Conservation (phyloP, 345 rosid genomes). For the Nasturtium officinale region DNA sequence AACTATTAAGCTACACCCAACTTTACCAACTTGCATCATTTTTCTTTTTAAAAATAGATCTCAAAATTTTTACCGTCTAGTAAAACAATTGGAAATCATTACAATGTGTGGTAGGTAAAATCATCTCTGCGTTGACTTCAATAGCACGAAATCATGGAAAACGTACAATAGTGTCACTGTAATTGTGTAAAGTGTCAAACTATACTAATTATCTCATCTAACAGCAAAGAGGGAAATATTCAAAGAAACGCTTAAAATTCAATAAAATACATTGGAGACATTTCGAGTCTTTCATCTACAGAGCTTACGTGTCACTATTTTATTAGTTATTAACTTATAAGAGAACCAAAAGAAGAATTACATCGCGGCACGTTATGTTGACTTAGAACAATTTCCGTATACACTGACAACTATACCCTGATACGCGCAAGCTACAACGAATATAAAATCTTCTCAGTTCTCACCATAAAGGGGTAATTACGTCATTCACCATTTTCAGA, state of each 20-base stretch:
- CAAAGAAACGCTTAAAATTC: neutral
- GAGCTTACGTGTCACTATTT: neutral
- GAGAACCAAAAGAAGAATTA: neutral
- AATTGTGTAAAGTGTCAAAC: neutral
- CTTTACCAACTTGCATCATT: neutral
- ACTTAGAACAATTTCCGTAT: neutral
- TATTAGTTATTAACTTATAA: neutral
- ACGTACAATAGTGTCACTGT: neutral
- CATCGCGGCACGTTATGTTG: slow-evolving; percentile 23
- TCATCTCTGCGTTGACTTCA: slow-evolving; percentile 25
- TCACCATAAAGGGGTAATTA: neutral
- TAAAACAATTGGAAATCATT: slow-evolving; percentile 32
- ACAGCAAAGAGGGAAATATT: neutral
- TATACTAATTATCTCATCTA: neutral
- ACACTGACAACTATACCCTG: slow-evolving; percentile 28
- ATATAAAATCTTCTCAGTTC: slow-evolving; percentile 2
- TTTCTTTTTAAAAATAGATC: neutral
- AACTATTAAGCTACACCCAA: neutral
- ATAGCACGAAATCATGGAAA: neutral
- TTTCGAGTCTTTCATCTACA: slow-evolving; percentile 2
- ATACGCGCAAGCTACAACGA: slow-evolving; percentile 20
- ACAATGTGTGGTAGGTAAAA: slow-evolving; percentile 30
- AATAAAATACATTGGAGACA: neutral
- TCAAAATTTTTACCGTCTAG: neutral
- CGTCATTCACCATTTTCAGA: neutral